These are phyloP conservation scores for Tricholoma furcatifolium DNA, from an alignment of 768 basidiomycete genomes.

Conservation along the genomic window DNA sequence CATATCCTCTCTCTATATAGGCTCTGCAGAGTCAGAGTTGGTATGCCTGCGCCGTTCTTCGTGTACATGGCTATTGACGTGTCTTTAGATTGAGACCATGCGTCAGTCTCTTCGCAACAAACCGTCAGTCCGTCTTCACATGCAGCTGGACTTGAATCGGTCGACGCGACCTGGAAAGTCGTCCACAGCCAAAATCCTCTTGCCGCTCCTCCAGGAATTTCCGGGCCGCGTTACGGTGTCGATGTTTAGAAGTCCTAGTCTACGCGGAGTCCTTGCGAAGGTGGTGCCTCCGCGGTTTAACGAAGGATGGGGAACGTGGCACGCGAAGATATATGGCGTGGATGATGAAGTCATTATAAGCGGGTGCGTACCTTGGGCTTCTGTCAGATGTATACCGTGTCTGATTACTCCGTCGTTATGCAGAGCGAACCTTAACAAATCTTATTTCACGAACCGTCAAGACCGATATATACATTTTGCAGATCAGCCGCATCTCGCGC, in stretches of 20 bases:
- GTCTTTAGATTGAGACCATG: conserved; percentile 67
- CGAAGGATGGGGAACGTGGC: conserved; percentile 99
- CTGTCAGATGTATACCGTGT: background rate
- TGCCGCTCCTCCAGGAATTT: conserved; percentile 72
- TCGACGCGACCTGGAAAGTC: conserved; percentile 71
- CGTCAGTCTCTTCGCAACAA: conserved; percentile 56
- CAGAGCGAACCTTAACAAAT: conserved; percentile 90
- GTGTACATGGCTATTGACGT: background rate
- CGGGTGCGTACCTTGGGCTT: conserved; percentile 58
- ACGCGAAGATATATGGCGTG: conserved; percentile 91
- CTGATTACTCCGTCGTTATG: background rate
- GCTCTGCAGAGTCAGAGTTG: conserved; percentile 73
- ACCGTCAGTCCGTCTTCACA: conserved; percentile 59
- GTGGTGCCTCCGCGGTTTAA: conserved; percentile 91
- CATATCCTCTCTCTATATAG: conserved; percentile 89
- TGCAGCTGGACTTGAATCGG: conserved; percentile 82
- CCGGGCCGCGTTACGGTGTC: conserved; percentile 72
- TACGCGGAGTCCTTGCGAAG: conserved; percentile 69
- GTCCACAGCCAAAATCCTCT: conserved; percentile 64
- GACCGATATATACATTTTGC: conserved; percentile 88
- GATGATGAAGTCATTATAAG: conserved; percentile 92
- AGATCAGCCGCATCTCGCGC: conserved; percentile 58
- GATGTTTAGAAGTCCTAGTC: conserved; percentile 85
- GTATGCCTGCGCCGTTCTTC: conserved; percentile 41
- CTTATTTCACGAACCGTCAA: conserved; percentile 94